Evolutionary conservation across 352 stramenopile species (phyloP).

Genomic region (Phytophthora sojae): DNA sequence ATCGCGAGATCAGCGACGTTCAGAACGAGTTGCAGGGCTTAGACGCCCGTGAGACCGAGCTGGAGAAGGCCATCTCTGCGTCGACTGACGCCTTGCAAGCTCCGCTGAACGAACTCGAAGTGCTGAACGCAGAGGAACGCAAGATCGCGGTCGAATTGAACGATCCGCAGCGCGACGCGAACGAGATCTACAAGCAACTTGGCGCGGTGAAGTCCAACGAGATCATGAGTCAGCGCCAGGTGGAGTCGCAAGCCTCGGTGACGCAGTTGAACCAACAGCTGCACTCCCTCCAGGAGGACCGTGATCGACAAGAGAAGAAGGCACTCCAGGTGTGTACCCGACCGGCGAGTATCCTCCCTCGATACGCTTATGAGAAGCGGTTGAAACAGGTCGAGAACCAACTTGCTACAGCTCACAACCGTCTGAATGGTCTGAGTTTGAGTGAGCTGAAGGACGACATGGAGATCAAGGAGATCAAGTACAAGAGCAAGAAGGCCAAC

Average conservation of each 20-base stretch:
- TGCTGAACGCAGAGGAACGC: slow-evolving; percentile 36
- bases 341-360: neutral
- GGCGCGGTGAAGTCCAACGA: neutral
- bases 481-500: slow-evolving; percentile 3
- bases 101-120: slow-evolving; percentile 53
- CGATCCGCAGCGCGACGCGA: neutral
- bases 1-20: slow-evolving; percentile 60
- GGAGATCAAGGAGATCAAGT: neutral
- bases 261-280: neutral
- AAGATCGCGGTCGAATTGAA: neutral
- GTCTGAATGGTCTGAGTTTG: neutral
- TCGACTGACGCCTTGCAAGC: slow-evolving; percentile 63
- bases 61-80: slow-evolving; percentile 55
- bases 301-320: neutral
- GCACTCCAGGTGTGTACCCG: neutral
- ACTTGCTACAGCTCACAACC: neutral
- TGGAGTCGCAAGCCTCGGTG: neutral
- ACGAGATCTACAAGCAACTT: neutral
- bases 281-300: neutral
- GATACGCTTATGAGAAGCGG: neutral
- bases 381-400: neutral
- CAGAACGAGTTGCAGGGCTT: slow-evolving; percentile 39
- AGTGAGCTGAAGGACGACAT: neutral
- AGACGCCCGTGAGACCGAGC: slow-evolving; percentile 42
- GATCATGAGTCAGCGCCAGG: neutral